Evolutionary conservation across 768 basidiomycete genomes (phyloP).

Genomic region (Gymnopilus dilepis): DNA sequence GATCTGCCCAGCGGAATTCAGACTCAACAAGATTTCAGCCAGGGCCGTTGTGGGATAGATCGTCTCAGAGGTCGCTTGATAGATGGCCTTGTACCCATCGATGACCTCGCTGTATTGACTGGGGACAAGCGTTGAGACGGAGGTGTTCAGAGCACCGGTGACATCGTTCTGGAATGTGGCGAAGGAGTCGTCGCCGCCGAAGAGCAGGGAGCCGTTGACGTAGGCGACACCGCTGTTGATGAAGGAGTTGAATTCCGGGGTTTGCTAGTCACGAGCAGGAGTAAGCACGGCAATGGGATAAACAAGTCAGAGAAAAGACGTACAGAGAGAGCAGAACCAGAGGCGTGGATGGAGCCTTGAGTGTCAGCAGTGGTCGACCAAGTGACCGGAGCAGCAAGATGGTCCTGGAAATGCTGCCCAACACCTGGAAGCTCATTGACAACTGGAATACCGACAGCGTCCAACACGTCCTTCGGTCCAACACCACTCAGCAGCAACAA

Average conservation of each 20-base stretch:
- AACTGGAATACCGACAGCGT: slow-evolving; percentile 48
- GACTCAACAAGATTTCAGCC: slow-evolving; percentile 59
- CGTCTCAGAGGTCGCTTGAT: slow-evolving; percentile 46
- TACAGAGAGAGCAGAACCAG: slow-evolving; percentile 35
- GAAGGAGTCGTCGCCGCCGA: slow-evolving; percentile 37
- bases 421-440: slow-evolving; percentile 60
- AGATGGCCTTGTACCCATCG: slow-evolving; percentile 62
- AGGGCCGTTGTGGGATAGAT: slow-evolving; percentile 51
- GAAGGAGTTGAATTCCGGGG: slow-evolving; percentile 54
- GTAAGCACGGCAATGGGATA: neutral
- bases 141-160: slow-evolving; percentile 13
- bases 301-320: neutral
- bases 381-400: slow-evolving; percentile 34
- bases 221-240: slow-evolving; percentile 71
- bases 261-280: slow-evolving; percentile 28
- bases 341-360: slow-evolving; percentile 32
- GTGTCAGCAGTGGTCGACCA: slow-evolving; percentile 32
- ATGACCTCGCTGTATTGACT: slow-evolving; percentile 49
- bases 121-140: slow-evolving; percentile 42
- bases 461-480: slow-evolving; percentile 58
- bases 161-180: slow-evolving; percentile 25
- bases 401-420: slow-evolving; percentile 63
- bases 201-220: slow-evolving; percentile 55
- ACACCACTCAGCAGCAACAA: slow-evolving; percentile 63
- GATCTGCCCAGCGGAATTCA: slow-evolving; percentile 42